phyloP scores from a whole-genome alignment of 306 rosid genomes.

The Sphenostylis stenocarpa region DNA sequence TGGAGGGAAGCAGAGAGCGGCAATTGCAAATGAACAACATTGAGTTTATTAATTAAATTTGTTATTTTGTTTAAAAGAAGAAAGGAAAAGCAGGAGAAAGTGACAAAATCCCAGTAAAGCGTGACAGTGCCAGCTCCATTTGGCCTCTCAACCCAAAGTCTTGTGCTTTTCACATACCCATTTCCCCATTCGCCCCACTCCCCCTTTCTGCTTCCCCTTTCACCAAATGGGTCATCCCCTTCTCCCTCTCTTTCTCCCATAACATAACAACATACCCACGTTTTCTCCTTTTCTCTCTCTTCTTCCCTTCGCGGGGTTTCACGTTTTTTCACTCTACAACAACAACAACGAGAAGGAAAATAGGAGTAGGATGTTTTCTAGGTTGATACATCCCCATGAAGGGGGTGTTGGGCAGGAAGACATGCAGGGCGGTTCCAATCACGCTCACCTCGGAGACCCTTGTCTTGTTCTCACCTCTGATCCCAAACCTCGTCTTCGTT shows the following conservation, averaged over 20 bases:
- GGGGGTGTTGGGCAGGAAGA: conserved; percentile 44
- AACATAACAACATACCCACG: neutral
- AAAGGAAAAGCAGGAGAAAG: conserved; percentile 41
- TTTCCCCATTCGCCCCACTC: conserved; percentile 11
- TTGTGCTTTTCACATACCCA: conserved; percentile 37
- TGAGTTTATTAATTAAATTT: neutral
- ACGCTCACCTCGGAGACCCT: conserved; percentile 57
- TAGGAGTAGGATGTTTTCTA: conserved; percentile 38
- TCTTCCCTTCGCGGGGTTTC: neutral
- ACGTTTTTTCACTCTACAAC: neutral
- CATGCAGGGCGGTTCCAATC: conserved; percentile 39
- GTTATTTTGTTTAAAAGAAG: neutral
- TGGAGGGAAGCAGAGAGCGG: conserved; percentile 34
- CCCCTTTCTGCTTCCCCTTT: conserved; percentile 5
- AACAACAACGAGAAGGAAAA: neutral
- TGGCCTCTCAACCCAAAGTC: conserved; percentile 13
- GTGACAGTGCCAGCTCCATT: conserved; percentile 44
- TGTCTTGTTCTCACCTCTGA: conserved; percentile 92
- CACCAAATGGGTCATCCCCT: conserved; percentile 34
- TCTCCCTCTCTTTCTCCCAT: conserved; percentile 3
- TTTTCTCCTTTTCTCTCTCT: neutral
- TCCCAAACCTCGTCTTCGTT: conserved; percentile 98
- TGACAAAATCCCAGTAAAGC: conserved; percentile 56
- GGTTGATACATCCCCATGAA: conserved; percentile 40
- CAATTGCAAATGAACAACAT: neutral